phyloP scores from a whole-genome alignment of 2,329 filamentous ascomycete genomes.

The Fusarium begoniae region DNA sequence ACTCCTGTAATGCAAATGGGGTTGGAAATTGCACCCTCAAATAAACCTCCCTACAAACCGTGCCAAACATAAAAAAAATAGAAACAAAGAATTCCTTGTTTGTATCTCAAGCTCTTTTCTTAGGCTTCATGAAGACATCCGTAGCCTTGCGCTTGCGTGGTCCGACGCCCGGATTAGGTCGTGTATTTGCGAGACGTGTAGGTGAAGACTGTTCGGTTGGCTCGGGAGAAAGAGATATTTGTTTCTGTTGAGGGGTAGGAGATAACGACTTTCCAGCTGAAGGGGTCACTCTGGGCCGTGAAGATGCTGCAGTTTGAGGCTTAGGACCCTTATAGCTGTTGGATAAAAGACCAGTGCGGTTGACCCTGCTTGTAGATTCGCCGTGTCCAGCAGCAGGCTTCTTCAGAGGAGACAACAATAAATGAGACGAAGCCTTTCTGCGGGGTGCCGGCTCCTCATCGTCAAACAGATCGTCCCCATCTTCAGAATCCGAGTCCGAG shows the following conservation, averaged over 20 bases:
- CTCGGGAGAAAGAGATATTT: conserved; percentile 34
- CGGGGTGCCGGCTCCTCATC: conserved; percentile 26
- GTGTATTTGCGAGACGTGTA: conserved; percentile 9
- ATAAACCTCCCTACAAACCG: background rate
- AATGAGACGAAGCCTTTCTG: conserved; percentile 11
- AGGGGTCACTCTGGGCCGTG: conserved; percentile 7
- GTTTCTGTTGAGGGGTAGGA: conserved; percentile 26
- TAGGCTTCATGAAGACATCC: conserved; percentile 60
- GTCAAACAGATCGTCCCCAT: conserved; percentile 36
- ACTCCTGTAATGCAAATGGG: conserved; percentile 1
- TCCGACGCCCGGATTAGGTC: conserved; percentile 6
- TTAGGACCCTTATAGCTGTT: conserved; percentile 41
- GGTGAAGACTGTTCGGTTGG: conserved; percentile 33
- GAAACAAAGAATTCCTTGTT: background rate
- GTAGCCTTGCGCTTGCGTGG: conserved; percentile 56
- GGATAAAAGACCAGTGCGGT: conserved; percentile 41
- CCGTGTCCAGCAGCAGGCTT: conserved; percentile 7
- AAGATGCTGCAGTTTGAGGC: conserved; percentile 18
- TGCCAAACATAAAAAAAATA: background rate
- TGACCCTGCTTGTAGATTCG: conserved; percentile 5
- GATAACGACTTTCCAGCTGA: conserved; percentile 15
- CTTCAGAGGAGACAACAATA: conserved; percentile 35
- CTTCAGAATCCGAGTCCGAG: conserved; percentile 50
- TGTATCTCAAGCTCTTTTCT: conserved; percentile 47
- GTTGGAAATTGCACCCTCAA: background rate